phyloP scores from a whole-genome alignment of 805 yeast species.

The Saccharomycopsis sp. region DNA sequence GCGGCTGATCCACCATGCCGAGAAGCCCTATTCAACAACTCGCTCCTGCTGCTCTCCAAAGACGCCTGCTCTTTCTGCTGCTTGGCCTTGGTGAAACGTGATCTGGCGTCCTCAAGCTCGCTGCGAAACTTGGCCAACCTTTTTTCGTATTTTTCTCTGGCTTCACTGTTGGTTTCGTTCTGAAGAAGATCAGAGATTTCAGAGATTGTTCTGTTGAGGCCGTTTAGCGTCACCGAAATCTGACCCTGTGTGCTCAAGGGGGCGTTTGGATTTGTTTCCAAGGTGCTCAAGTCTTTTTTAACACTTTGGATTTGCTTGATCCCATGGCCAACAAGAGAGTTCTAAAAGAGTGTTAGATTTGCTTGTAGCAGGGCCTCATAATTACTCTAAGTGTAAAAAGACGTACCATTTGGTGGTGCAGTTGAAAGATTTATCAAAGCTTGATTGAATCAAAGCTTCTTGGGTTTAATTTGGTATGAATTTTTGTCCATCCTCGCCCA shows the following conservation, averaged over 20 bases:
- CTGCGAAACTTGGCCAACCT: conserved; percentile 50
- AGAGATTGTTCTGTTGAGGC: conserved; percentile 65
- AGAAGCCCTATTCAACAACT: conserved; percentile 35
- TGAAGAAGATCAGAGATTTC: conserved; percentile 52
- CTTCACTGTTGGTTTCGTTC: conserved; percentile 49
- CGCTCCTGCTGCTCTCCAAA: conserved; percentile 36
- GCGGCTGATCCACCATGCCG: conserved; percentile 1
- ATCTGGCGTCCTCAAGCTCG: conserved; percentile 28
- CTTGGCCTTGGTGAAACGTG: conserved; percentile 30
- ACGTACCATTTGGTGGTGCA: not conserved
- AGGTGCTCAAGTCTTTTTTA: conserved; percentile 54
- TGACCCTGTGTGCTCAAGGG: conserved; percentile 67
- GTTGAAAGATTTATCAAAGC: too few relatives aligned
- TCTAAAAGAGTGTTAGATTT: conserved; percentile 34
- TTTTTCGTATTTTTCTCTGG: conserved; percentile 46
- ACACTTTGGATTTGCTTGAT: conserved; percentile 72
- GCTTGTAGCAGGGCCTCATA: not conserved
- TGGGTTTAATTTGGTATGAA: too few relatives aligned
- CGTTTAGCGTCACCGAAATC: conserved; percentile 61
- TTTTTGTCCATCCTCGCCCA: too few relatives aligned
- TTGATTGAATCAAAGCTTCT: too few relatives aligned
- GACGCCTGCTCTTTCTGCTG: conserved; percentile 28
- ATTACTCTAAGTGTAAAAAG: not conserved
- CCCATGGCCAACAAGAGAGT: conserved; percentile 84
- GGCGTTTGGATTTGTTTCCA: conserved; percentile 57